These are phyloP conservation scores for Chalciporus piperatus DNA, from an alignment of 768 basidiomycete genomes.

Conservation along the genomic window DNA sequence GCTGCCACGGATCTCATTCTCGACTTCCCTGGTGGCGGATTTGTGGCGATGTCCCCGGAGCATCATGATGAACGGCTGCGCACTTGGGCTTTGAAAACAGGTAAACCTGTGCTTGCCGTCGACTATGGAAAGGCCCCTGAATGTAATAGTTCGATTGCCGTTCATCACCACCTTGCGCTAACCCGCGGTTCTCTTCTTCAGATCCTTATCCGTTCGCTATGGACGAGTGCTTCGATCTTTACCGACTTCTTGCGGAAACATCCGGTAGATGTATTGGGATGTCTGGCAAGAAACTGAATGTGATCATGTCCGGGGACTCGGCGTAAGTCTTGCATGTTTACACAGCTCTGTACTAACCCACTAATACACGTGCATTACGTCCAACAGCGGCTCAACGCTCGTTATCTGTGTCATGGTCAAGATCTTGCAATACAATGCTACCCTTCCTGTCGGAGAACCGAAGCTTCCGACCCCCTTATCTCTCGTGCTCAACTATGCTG, in stretches of 20 bases:
- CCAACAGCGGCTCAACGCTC: slow-evolving; percentile 78
- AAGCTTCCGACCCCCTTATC: slow-evolving; percentile 73
- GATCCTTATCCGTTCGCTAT: slow-evolving; percentile 98
- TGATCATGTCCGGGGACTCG: slow-evolving; percentile 91
- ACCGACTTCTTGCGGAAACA: slow-evolving; percentile 76
- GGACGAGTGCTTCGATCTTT: slow-evolving; percentile 92
- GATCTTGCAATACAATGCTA: slow-evolving; percentile 64
- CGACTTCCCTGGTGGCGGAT: slow-evolving; percentile 95
- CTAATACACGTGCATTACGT: slow-evolving; percentile 12
- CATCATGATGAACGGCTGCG: slow-evolving; percentile 94
- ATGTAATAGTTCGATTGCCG: slow-evolving; percentile 49
- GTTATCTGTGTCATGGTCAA: slow-evolving; percentile 82
- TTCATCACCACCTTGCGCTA: slow-evolving; percentile 7
- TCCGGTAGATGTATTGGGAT: slow-evolving; percentile 82
- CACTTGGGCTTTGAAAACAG: slow-evolving; percentile 78
- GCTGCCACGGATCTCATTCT: slow-evolving; percentile 78
- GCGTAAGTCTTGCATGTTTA: slow-evolving; percentile 60
- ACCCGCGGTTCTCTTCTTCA: slow-evolving; percentile 27
- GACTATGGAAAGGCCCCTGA: slow-evolving; percentile 98
- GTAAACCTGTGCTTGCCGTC: slow-evolving; percentile 77
- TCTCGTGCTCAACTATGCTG: slow-evolving; percentile 86
- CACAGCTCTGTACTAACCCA: background rate
- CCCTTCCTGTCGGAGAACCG: slow-evolving; percentile 27
- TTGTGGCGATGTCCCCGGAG: slow-evolving; percentile 93
- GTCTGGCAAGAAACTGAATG: slow-evolving; percentile 73